Evolutionary conservation across 2,329 filamentous ascomycete species (phyloP).

Genomic region (Xylaria sp.): DNA sequence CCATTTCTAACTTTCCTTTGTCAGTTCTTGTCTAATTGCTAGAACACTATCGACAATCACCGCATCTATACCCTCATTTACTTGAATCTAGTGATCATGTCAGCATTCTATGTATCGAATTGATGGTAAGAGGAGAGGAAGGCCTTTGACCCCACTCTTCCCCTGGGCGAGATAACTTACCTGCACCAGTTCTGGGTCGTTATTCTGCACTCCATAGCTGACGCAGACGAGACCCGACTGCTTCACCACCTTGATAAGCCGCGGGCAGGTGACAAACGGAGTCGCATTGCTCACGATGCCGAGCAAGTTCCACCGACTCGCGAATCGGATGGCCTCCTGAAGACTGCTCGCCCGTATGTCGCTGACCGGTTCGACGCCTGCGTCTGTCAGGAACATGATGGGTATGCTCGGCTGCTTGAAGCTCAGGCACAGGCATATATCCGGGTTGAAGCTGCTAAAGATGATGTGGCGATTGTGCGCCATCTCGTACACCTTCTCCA

Average conservation of each 20-base stretch:
- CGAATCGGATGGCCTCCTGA: constrained; percentile 95
- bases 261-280: constrained; percentile 87
- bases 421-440: constrained; percentile 91
- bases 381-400: constrained; percentile 92
- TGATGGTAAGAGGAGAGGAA: background rate
- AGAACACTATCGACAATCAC: constrained; percentile 97
- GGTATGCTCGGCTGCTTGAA: constrained; percentile 99
- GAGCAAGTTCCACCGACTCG: constrained; percentile 91
- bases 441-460: constrained; percentile 97
- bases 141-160: background rate
- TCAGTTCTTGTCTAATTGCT: constrained; percentile 90
- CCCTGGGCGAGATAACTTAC: constrained; percentile 60
- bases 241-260: constrained; percentile 92
- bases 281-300: constrained; percentile 91
- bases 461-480: constrained; percentile 88
- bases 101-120: constrained; percentile 20
- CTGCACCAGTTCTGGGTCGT: constrained; percentile 85
- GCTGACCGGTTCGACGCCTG: constrained; percentile 81
- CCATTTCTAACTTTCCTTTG: constrained; percentile 51
- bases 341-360: constrained; percentile 91
- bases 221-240: constrained; percentile 94
- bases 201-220: constrained; percentile 92
- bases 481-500: constrained; percentile 89
- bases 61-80: constrained; percentile 94
- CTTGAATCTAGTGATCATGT: constrained; percentile 73